Base-by-base conservation (phyloP, 352 stramenopile genomes). In the Pelagophyceae sp. region DNA sequence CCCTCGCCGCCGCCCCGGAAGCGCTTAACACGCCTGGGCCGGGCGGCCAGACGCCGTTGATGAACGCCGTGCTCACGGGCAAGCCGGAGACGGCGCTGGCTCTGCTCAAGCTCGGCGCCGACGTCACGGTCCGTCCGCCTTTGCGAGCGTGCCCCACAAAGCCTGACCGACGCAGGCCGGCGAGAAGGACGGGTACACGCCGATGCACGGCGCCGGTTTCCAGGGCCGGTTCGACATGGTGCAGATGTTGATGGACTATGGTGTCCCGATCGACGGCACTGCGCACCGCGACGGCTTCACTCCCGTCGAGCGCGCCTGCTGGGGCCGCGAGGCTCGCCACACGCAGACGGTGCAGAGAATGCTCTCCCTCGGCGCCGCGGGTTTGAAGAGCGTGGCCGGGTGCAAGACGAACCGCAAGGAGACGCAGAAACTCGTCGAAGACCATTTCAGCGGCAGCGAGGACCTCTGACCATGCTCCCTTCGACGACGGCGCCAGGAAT, bases 101-200 rank as follows among this genome's bases (percentile, higher is more conserved):
- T 31, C 78, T 84, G 45, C 76, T 87, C 31, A 71, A 79, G 25
- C 78, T 80, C 11, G 81, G 81, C 29, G 82, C 83, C 0, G 83
- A 87, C 71, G 38, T 78, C 40, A 84, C 74, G 38, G 83, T 86
- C 23, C n/a, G n/a, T n/a, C n/a, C n/a, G n/a, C n/a, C n/a, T n/a
- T n/a, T n/a, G n/a, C n/a, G n/a, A n/a, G n/a, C n/a, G n/a, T n/a
- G n/a, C n/a, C n/a, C n/a, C n/a, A n/a, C n/a, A n/a, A n/a, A n/a
- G n/a, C n/a, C n/a, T n/a, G n/a, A n/a, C n/a, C n/a, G n/a, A n/a
- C n/a, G n/a, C n/a, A n/a, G n/a, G n/a, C n/a, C n/a, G 58, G 71
- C 5, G 83, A 87, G 63, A 79, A 80, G 50, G 81, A 87, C 77
- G 83, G 83, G 25, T 87, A 87, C 74, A 87, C 83, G 3, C 81